phyloP scores from a whole-genome alignment of 2,329 filamentous ascomycete species.

The Stagonosporopsis chrysanthemi region DNA sequence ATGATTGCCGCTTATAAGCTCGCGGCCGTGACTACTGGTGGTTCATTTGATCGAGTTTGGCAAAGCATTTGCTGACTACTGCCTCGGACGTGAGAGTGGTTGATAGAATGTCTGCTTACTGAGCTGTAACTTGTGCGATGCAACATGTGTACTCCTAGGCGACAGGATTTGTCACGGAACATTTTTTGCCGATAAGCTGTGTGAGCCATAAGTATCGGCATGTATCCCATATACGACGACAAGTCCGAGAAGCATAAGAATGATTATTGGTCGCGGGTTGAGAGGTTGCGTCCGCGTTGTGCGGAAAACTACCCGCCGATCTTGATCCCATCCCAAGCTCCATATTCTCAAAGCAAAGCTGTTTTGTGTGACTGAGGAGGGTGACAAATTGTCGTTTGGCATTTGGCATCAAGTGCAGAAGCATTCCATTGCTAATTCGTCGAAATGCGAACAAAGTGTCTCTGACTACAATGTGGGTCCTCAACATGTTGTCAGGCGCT shows the following conservation, averaged over 20 bases:
- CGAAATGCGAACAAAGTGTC: not conserved
- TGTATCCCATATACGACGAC: conserved; percentile 4
- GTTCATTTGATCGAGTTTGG: not conserved
- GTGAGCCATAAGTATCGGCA: conserved; percentile 6
- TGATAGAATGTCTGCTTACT: not conserved
- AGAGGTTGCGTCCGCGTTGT: not conserved
- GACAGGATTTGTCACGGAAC: not conserved
- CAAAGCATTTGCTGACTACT: not conserved
- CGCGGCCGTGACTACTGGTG: not conserved
- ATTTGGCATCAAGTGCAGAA: not conserved
- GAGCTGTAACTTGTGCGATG: not conserved
- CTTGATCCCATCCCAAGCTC: not conserved
- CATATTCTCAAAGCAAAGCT: not conserved
- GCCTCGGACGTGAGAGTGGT: not conserved
- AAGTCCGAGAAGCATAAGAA: conserved; percentile 5
- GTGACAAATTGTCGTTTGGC: too few relatives aligned
- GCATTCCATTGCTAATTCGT: not conserved
- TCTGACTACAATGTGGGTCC: not conserved
- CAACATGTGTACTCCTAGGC: not conserved
- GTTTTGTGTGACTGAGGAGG: too few relatives aligned
- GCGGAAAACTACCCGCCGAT: not conserved
- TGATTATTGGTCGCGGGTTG: conserved; percentile 18
- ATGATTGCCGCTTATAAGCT: conserved; percentile 3
- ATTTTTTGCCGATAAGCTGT: conserved; percentile 4
- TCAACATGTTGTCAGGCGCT: not conserved